Conservation (phyloP, 1,284 basidiomycete genomes). For the Schizophyllum amplum region DNA sequence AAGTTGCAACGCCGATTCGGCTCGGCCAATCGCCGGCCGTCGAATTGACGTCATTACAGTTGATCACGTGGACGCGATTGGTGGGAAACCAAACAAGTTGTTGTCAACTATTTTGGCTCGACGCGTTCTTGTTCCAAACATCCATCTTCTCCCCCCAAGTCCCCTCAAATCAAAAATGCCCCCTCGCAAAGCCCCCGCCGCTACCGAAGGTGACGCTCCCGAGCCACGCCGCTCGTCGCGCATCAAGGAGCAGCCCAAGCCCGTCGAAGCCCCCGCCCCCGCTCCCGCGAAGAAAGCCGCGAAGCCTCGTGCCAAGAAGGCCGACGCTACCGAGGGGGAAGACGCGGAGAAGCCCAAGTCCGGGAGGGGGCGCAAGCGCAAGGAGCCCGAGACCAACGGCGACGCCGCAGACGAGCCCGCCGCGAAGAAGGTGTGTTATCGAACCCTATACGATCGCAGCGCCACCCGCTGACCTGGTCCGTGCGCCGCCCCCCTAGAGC, state of each 20-base stretch:
- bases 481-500: not conserved
- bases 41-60: not conserved
- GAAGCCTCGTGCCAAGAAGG: slow-evolving; percentile 58
- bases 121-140: not conserved
- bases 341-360: slow-evolving; percentile 47
- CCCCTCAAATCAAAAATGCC: not conserved
- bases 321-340: slow-evolving; percentile 14
- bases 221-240: slow-evolving; percentile 65
- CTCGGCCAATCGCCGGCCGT: not conserved
- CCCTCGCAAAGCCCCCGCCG: slow-evolving; percentile 60
- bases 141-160: not conserved
- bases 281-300: slow-evolving; percentile 44
- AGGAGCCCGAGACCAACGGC: slow-evolving; percentile 33
- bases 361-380: slow-evolving; percentile 49
- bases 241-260: slow-evolving; percentile 63
- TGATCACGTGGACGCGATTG: not conserved
- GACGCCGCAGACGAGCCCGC: slow-evolving; percentile 20
- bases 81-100: not conserved
- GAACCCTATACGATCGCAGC: slow-evolving; percentile 5
- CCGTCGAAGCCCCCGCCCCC: slow-evolving; percentile 19
- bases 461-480: not conserved
- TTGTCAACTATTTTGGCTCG: not conserved
- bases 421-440: slow-evolving; percentile 41
- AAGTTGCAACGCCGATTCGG: not conserved
- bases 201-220: slow-evolving; percentile 24